Evolutionary conservation across 2,329 filamentous ascomycete genomes (phyloP).

Genomic region (Sporothrix luriei): DNA sequence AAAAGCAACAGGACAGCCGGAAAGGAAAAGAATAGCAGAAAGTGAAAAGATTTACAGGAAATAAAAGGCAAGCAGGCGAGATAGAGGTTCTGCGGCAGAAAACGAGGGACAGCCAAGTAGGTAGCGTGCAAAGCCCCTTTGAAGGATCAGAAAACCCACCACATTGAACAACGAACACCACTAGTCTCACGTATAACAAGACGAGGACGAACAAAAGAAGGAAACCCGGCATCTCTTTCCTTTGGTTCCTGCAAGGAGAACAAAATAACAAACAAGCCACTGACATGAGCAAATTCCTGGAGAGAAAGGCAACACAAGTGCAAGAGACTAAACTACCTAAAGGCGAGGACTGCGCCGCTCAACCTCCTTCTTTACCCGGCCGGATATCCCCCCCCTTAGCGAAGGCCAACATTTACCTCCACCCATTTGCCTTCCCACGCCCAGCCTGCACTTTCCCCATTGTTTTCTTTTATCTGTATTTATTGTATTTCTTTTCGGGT

Average conservation of each 20-base stretch:
- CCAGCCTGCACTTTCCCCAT: slow-evolving; percentile 12
- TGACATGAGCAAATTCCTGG: not conserved
- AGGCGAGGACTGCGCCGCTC: slow-evolving; percentile 29
- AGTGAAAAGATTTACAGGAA: not conserved
- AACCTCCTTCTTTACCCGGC: slow-evolving; percentile 34
- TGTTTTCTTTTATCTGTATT: slow-evolving; percentile 16
- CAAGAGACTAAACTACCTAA: not conserved
- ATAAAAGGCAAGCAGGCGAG: no score
- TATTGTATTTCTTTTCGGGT: slow-evolving; percentile 23
- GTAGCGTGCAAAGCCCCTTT: slow-evolving; percentile 11
- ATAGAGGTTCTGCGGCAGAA: not conserved
- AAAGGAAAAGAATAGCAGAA: slow-evolving; percentile 7
- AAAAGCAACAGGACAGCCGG: not conserved
- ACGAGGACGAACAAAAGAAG: not conserved
- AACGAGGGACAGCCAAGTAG: not conserved
- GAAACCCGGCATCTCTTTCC: slow-evolving; percentile 17
- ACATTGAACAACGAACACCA: not conserved
- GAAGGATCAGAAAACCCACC: slow-evolving; percentile 18
- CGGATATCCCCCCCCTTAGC: slow-evolving; percentile 34
- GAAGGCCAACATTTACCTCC: slow-evolving; percentile 30
- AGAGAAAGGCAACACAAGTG: no score
- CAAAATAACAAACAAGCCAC: slow-evolving; percentile 21
- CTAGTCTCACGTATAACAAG: not conserved
- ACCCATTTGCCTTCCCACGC: slow-evolving; percentile 19
- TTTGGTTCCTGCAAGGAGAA: slow-evolving; percentile 21